phyloP scores from a whole-genome alignment of 495 filamentous ascomycete species.

The Tuber aestivum region DNA sequence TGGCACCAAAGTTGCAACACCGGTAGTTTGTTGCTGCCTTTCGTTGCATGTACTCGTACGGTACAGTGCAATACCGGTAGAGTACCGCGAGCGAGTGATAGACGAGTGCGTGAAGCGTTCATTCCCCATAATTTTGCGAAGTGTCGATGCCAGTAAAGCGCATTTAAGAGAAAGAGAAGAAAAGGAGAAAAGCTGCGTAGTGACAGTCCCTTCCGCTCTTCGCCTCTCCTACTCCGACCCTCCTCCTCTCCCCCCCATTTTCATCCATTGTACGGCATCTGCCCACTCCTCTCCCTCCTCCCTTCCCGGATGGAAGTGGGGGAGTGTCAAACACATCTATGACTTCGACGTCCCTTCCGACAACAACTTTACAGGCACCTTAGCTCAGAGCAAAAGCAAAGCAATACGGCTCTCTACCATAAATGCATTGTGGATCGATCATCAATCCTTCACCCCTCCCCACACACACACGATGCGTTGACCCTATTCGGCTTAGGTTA shows the following conservation, averaged over 20 bases:
- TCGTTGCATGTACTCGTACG: neutral
- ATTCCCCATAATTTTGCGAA: neutral
- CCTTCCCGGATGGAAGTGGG: neutral
- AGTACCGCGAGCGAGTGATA: neutral
- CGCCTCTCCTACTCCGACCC: neutral
- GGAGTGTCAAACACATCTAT: neutral
- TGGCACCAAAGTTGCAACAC: neutral
- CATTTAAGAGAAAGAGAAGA: neutral
- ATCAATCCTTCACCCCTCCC: neutral
- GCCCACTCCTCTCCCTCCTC: neutral
- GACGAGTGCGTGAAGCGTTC: neutral
- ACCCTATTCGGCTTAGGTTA: neutral
- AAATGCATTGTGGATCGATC: conserved; percentile 2
- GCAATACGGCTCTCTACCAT: neutral
- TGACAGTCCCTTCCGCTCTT: neutral
- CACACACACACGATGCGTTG: neutral
- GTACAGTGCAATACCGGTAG: neutral
- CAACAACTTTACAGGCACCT: neutral
- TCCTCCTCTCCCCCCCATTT: neutral
- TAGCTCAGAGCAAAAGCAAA: neutral
- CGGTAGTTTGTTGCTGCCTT: neutral
- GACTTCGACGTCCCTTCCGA: neutral
- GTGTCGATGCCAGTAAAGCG: neutral
- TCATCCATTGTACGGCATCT: neutral
- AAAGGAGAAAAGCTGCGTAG: neutral